Conservation (phyloP, 2,329 filamentous ascomycete genomes). For the Ophiostoma sp. region DNA sequence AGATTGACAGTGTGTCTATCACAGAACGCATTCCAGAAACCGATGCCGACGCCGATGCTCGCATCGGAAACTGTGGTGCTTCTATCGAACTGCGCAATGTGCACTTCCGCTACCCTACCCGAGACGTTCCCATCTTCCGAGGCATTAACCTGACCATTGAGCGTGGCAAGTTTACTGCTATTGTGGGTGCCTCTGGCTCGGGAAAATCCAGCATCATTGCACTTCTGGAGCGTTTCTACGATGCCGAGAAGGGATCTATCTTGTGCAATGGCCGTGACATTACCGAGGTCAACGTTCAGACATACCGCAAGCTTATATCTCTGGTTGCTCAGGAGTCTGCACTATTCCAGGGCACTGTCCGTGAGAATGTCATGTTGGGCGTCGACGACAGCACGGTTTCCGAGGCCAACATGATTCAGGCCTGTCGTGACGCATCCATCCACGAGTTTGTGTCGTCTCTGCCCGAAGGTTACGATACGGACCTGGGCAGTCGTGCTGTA, state of each 20-base stretch:
- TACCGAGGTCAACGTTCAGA: slow-evolving; percentile 49
- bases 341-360: slow-evolving; percentile 62
- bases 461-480: slow-evolving; percentile 41
- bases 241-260: slow-evolving; percentile 58
- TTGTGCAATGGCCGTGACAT: slow-evolving; percentile 59
- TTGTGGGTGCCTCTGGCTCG: slow-evolving; percentile 65
- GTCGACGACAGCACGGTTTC: slow-evolving; percentile 49
- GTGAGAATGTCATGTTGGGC: slow-evolving; percentile 64
- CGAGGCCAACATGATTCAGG: slow-evolving; percentile 48
- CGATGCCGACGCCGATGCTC: slow-evolving; percentile 35
- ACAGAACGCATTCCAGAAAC: slow-evolving; percentile 37
- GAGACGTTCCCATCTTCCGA: slow-evolving; percentile 52
- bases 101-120: slow-evolving; percentile 56
- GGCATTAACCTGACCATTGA: slow-evolving; percentile 59
- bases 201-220: slow-evolving; percentile 65
- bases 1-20: background rate
- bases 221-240: slow-evolving; percentile 65
- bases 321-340: slow-evolving; percentile 71
- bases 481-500: slow-evolving; percentile 61
- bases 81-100: slow-evolving; percentile 53
- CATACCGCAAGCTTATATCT: slow-evolving; percentile 60
- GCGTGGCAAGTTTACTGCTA: slow-evolving; percentile 63
- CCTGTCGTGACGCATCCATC: slow-evolving; percentile 58
- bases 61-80: slow-evolving; percentile 30
- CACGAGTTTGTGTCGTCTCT: slow-evolving; percentile 61